Evolutionary conservation across 108 stramenopile genomes (phyloP).

Genomic region (Cyclostephanos tholiformis): DNA sequence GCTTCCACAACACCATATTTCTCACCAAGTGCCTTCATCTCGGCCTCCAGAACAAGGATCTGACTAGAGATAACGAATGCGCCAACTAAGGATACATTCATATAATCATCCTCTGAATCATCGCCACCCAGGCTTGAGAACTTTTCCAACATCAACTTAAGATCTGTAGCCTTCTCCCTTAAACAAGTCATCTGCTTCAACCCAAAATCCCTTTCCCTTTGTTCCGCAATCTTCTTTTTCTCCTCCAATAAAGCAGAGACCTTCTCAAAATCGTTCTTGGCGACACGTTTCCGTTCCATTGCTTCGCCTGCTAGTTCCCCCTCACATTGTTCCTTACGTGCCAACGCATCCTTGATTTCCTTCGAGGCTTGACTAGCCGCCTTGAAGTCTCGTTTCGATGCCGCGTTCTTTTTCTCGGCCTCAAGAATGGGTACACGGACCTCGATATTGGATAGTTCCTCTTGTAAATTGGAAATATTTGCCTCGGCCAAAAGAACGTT

Average conservation of each 20-base stretch:
- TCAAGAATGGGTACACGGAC: conserved; percentile 70
- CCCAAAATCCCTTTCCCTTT: conserved; percentile 60
- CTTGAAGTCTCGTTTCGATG: conserved; percentile 83
- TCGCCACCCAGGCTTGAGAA: neutral
- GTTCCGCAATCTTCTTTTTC: conserved; percentile 61
- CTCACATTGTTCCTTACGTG: conserved; percentile 65
- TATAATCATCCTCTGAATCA: conserved; percentile 27
- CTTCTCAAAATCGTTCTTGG: conserved; percentile 56
- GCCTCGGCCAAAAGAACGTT: conserved; percentile 54
- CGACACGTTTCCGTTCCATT: conserved; percentile 44
- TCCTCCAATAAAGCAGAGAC: conserved; percentile 50
- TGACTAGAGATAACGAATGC: conserved; percentile 73
- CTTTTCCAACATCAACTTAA: conserved; percentile 37
- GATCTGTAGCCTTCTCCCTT: conserved; percentile 55
- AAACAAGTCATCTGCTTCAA: conserved; percentile 57
- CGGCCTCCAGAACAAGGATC: conserved; percentile 63
- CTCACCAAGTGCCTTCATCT: conserved; percentile 58
- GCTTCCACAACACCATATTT: conserved; percentile 73
- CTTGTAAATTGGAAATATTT: conserved; percentile 50
- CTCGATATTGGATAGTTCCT: conserved; percentile 56
- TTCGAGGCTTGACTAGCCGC: conserved; percentile 81
- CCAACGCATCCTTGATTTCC: conserved; percentile 81
- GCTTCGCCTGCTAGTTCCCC: conserved; percentile 68
- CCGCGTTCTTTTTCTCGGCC: conserved; percentile 74
- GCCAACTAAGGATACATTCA: conserved; percentile 70